A percentile compares a stretch with the other conserved stretches of the same genome.
Evolutionary conservation across 2,329 filamentous ascomycete species (phyloP).

Genomic region (Rutstroemia sp.): DNA sequence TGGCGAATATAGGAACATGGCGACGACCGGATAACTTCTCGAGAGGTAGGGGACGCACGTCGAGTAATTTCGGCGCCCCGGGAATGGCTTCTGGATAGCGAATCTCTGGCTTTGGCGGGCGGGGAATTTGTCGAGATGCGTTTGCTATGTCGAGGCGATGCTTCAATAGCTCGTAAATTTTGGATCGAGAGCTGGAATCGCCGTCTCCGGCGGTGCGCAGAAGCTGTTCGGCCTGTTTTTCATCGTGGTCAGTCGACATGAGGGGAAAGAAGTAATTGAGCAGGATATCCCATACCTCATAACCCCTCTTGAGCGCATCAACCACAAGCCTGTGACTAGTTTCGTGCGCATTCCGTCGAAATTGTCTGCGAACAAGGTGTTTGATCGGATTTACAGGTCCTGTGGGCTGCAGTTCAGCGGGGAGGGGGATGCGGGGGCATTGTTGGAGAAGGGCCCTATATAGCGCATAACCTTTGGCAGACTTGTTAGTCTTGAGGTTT

Average conservation of each 20-base stretch:
- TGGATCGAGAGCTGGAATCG: slow-evolving; percentile 12
- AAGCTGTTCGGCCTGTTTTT: slow-evolving; percentile 22
- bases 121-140: slow-evolving; percentile 2
- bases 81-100: slow-evolving; percentile 22
- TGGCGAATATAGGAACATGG: slow-evolving; percentile 51
- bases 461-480: slow-evolving; percentile 53
- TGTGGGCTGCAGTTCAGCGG: slow-evolving; percentile 35
- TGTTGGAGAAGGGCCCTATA: slow-evolving; percentile 62
- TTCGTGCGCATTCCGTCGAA: slow-evolving; percentile 51
- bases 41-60: slow-evolving; percentile 42
- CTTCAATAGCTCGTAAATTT: slow-evolving; percentile 30
- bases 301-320: slow-evolving; percentile 58
- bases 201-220: slow-evolving; percentile 23
- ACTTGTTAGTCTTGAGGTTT: background rate
- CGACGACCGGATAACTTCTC: slow-evolving; percentile 43
- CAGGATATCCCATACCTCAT: slow-evolving; percentile 41
- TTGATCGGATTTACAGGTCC: slow-evolving; percentile 38
- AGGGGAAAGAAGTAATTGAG: background rate
- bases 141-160: slow-evolving; percentile 11
- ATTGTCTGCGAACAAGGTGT: slow-evolving; percentile 53
- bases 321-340: slow-evolving; percentile 53
- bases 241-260: background rate
- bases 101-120: slow-evolving; percentile 4
- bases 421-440: slow-evolving; percentile 45
- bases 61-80: slow-evolving; percentile 39